Evolutionary conservation across 352 stramenopile genomes (phyloP), one percentile per base, ranked within the genome.

Genomic region (Phytophthora fragariaefolia): DNA sequence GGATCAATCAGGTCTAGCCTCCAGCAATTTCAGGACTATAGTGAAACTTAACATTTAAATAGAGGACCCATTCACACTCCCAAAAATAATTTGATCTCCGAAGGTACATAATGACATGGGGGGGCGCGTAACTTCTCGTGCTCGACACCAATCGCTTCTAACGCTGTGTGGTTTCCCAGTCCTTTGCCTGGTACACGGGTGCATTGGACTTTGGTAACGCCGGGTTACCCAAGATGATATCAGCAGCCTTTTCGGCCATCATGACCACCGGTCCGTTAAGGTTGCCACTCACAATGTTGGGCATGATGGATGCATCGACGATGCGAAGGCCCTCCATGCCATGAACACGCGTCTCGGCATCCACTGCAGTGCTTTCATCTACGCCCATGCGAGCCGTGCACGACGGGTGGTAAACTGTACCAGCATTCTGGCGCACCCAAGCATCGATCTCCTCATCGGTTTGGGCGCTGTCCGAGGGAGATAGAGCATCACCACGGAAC

Each of bases 241-340:
- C 89, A 28, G 94, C 92, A 2, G 88, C 90, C 67, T 97, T 97
- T 65, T 98, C 93, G 6, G 87, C 93, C 24, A 98, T 74, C 76
- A 97, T 96, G 71, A 97, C 95, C 10, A 93, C 86, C 3, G 92
- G 96, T 5, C 71, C 90, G 73, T 98, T 98, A 15, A 96, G 81
- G 66, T 98, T 98, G 24, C 95, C 95, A 49, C 91, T 97, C 47
- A 97, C 77, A 51, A 98, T 97, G 71, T 89, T 93, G 26, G 93
- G 93, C 79, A 98, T 97, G 63, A 97, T 91, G 30, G 85, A 97
- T 15, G 94, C 94, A 54, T 98, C 95, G 8, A 93, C 91, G n/a
- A 98, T 73, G 20, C 90, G 85, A 8, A 98, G 73, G 26, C 82
- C 79, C 15, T 96, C 77, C 24, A 97, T 55, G 7, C 91, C 92